A percentile compares a stretch with the other conserved stretches of the same genome.
Evolutionary conservation across 352 stramenopile species (phyloP).

Genomic region (Globisporangium rhizosaccharum): DNA sequence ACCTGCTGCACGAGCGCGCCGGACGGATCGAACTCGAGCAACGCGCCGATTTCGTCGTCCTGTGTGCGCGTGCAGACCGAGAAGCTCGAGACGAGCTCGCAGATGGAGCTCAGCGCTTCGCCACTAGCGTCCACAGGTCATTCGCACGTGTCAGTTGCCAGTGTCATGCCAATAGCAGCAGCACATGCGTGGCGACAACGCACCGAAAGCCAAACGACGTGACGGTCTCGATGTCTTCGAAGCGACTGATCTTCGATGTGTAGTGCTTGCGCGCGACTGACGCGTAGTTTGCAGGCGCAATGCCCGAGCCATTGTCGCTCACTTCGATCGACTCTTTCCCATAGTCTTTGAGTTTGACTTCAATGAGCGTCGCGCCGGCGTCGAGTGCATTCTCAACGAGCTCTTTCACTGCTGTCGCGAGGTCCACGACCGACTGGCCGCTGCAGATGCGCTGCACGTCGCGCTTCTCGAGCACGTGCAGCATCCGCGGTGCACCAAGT

Average conservation of each 20-base stretch:
- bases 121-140: conserved; percentile 35
- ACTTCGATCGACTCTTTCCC: conserved; percentile 93
- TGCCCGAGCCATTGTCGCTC: conserved; percentile 92
- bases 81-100: conserved; percentile 84
- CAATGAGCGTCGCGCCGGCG: conserved; percentile 61
- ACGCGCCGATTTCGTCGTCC: conserved; percentile 62
- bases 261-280: conserved; percentile 90
- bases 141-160: not conserved
- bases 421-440: conserved; percentile 94
- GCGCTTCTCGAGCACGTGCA: conserved; percentile 36
- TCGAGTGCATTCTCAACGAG: conserved; percentile 93
- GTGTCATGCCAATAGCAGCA: no score
- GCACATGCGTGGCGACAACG: not conserved
- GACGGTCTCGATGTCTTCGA: conserved; percentile 91
- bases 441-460: conserved; percentile 74
- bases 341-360: conserved; percentile 90
- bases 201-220: conserved; percentile 92
- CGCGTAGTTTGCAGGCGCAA: conserved; percentile 70
- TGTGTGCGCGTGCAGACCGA: conserved; percentile 85
- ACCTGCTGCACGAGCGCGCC: conserved; percentile 54
- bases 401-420: conserved; percentile 96
- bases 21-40: conserved; percentile 80
- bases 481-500: not conserved
- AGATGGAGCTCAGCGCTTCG: conserved; percentile 95
- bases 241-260: conserved; percentile 95